Evolutionary conservation across 2,329 filamentous ascomycete genomes (phyloP), one percentile per base, ranked within the genome.

Genomic region (Zarea fungicola): DNA sequence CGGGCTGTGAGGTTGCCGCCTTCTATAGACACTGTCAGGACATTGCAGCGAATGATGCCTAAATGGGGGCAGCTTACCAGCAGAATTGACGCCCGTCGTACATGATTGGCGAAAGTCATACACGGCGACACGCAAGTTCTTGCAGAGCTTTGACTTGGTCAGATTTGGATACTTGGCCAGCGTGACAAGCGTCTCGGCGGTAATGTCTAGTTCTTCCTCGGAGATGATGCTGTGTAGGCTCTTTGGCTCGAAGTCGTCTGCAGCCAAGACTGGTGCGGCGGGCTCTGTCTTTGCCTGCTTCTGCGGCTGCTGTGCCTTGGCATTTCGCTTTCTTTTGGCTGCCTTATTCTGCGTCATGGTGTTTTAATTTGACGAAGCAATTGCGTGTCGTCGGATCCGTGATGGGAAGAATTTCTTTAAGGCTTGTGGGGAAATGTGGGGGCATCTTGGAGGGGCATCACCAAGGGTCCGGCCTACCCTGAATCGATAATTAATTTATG

Each of bases 31-130:
- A 37, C 22, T 49, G 39, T 46, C 10, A 57, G 55, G 45, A 50
- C 32, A n/a, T 23, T 4, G 36, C 14, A 37, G 21, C 36, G 54
- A 43, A 36, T 49, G 43, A 26, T 25, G 44, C 14, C 5, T 2
- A 10, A 10, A 6, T 7, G 13, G 26, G 18, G 36, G n/a, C 50
- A 10, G 55, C 60, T 14, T 64, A 72, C 76, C 71, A 43, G 74
- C 71, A 42, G 76, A 74, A 63, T 83, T 84, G 52, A 81, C 66
- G 5, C 84, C 84, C 0, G 81, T 86, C 0, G 80, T 84, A 56
- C 82, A 86, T 14, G 83, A 80, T 61, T 85, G 78, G 1, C 82
- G 77, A 51, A 88, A 87, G 18, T 82, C 79, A 58, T 85, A 85
- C 7, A 85, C 83, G 5, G 83, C 83, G 4, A 76, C 78, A 18